Conservation (phyloP, 176 grass and related monocot genomes). For the Bonia amplexicaulis region DNA sequence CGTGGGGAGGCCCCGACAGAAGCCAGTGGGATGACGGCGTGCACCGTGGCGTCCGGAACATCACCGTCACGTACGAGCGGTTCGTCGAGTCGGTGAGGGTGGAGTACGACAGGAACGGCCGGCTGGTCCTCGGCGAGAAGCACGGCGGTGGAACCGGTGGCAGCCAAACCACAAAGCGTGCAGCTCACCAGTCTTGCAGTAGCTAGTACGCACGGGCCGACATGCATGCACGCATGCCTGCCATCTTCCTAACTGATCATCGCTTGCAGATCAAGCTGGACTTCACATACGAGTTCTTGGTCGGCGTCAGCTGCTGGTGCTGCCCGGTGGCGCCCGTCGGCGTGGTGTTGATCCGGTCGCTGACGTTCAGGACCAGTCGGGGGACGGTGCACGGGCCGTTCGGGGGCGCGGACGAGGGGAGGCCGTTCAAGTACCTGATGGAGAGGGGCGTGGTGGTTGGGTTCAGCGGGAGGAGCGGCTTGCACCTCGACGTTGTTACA, state of each 20-base stretch:
- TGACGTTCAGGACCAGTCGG: conserved; percentile 16
- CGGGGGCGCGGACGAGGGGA: too few relatives aligned
- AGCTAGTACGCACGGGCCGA: too few relatives aligned
- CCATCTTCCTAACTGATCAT: too few relatives aligned
- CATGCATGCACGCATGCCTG: too few relatives aligned
- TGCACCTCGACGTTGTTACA: conserved; percentile 46
- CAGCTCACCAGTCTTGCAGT: too few relatives aligned
- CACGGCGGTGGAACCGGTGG: conserved; percentile 1
- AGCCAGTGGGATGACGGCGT: conserved; percentile 38
- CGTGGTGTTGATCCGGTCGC: background rate
- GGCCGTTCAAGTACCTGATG: conserved; percentile 30
- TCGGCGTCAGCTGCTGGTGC: background rate
- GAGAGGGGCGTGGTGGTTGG: conserved; percentile 39
- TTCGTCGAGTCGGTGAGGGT: conserved; percentile 29
- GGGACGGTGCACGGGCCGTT: background rate
- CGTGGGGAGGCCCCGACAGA: conserved; percentile 40
- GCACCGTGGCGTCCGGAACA: conserved; percentile 28
- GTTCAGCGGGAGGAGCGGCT: conserved; percentile 33
- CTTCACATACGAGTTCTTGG: conserved; percentile 22
- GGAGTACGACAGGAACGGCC: conserved; percentile 32
- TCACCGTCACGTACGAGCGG: conserved; percentile 16
- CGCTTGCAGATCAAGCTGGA: conserved; percentile 6
- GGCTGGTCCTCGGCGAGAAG: background rate
- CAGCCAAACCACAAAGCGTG: background rate
- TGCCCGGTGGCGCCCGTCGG: background rate